phyloP scores from a whole-genome alignment of 139 green algal genomes.

The Chlorella sp. region DNA sequence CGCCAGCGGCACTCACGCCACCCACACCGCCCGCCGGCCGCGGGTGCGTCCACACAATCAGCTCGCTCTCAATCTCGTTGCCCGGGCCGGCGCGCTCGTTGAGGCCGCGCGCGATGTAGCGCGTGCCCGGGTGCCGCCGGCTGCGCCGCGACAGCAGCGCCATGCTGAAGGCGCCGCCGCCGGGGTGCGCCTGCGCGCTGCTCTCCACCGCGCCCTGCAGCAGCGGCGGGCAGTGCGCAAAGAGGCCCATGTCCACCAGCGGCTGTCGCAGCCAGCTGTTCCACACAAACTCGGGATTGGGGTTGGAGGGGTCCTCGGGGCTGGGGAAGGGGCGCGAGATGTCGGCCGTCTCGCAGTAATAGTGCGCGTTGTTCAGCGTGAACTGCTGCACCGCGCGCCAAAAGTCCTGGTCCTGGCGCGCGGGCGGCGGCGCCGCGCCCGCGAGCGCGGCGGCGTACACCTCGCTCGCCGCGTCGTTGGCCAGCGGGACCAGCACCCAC shows the following conservation, averaged over 20 bases:
- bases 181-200: constrained; percentile 65
- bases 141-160: constrained; percentile 74
- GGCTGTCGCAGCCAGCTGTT: constrained; percentile 78
- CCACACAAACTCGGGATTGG: constrained; percentile 87
- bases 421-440: constrained; percentile 32
- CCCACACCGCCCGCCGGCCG: neutral
- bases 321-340: constrained; percentile 91
- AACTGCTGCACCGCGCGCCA: constrained; percentile 53
- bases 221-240: constrained; percentile 77
- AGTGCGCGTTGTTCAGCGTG: constrained; percentile 84
- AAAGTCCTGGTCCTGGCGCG: constrained; percentile 36
- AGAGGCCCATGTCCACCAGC: constrained; percentile 71
- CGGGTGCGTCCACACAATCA: constrained; percentile 73
- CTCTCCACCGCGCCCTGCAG: constrained; percentile 91
- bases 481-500: constrained; percentile 81
- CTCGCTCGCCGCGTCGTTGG: constrained; percentile 13
- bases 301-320: constrained; percentile 12
- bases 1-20: neutral
- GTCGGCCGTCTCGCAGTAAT: constrained; percentile 94
- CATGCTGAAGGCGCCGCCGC: constrained; percentile 63
- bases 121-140: constrained; percentile 87
- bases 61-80: constrained; percentile 98
- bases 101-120: constrained; percentile 91
- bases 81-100: constrained; percentile 85
- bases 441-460: constrained; percentile 4